Percentiles rank a stretch among this genome's conserved stretches.
These are phyloP conservation scores for Westerdykella aurantiaca DNA, from an alignment of 2,329 filamentous ascomycete genomes.

Conservation along the genomic window DNA sequence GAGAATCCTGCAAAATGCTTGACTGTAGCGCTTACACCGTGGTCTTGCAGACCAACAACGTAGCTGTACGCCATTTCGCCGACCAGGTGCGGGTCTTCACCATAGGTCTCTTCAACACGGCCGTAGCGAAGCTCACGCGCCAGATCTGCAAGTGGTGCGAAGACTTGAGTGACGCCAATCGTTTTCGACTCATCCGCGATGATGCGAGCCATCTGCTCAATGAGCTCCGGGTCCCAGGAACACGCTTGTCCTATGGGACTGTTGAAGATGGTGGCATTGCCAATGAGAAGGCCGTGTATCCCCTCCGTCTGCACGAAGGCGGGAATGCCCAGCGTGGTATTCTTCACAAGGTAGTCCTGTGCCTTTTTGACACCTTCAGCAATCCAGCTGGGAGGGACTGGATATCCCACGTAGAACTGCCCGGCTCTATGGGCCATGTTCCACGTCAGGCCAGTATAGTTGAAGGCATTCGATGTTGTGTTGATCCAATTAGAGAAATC, in stretches of 20 bases:
- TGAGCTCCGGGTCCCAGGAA: slow-evolving; percentile 61
- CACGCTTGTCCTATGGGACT: slow-evolving; percentile 68
- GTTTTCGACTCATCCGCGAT: slow-evolving; percentile 62
- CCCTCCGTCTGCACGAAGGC: slow-evolving; percentile 69
- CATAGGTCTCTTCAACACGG: slow-evolving; percentile 67
- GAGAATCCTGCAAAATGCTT: slow-evolving; percentile 71
- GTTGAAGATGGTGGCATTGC: slow-evolving; percentile 74
- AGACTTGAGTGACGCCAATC: slow-evolving; percentile 67
- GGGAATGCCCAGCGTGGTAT: slow-evolving; percentile 63
- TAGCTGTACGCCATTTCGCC: slow-evolving; percentile 62
- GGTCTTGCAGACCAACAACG: slow-evolving; percentile 57
- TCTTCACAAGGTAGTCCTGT: slow-evolving; percentile 63
- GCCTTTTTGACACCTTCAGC: slow-evolving; percentile 57
- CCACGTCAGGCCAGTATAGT: slow-evolving; percentile 59
- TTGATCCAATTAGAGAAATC: slow-evolving; percentile 72
- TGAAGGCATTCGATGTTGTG: slow-evolving; percentile 60
- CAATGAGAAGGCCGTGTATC: slow-evolving; percentile 65
- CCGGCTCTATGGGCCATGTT: slow-evolving; percentile 63
- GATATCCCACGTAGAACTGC: slow-evolving; percentile 66
- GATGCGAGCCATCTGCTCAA: slow-evolving; percentile 60
- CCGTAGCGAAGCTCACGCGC: slow-evolving; percentile 67
- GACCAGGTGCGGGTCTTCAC: slow-evolving; percentile 62
- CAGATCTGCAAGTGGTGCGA: slow-evolving; percentile 65
- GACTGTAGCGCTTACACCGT: slow-evolving; percentile 63
- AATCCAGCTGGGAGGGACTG: slow-evolving; percentile 59